These are phyloP conservation scores for Hypoxylon perforatum DNA, from an alignment of 495 filamentous ascomycete species.

Conservation along the genomic window DNA sequence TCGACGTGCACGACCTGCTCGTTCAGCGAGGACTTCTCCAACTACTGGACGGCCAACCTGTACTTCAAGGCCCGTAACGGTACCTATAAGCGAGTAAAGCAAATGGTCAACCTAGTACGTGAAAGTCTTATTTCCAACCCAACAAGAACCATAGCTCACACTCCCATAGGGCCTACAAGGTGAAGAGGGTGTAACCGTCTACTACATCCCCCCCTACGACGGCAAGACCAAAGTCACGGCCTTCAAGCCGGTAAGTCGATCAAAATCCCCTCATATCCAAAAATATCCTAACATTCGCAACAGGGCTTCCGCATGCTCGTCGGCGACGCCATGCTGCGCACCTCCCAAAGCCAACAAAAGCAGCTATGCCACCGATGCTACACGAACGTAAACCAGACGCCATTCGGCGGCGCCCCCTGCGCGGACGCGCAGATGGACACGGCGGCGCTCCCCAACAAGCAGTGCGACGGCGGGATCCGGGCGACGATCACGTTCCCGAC, in stretches of 20 bases:
- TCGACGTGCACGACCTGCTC: conserved; percentile 52
- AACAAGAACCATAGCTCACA: conserved; percentile 30
- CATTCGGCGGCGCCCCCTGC: conserved; percentile 63
- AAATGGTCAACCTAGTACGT: conserved; percentile 43
- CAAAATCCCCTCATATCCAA: not conserved
- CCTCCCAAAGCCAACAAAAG: conserved; percentile 40
- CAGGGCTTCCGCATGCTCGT: conserved; percentile 58
- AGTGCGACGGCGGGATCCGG: conserved; percentile 58
- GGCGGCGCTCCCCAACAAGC: conserved; percentile 51
- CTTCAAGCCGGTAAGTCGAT: conserved; percentile 52
- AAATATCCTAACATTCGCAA: conserved; percentile 14
- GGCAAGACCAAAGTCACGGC: conserved; percentile 55
- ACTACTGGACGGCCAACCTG: conserved; percentile 54
- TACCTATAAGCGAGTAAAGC: conserved; percentile 54
- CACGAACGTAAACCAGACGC: conserved; percentile 51
- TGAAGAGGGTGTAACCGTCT: conserved; percentile 56
- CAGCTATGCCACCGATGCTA: conserved; percentile 45
- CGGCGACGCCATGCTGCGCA: conserved; percentile 44
- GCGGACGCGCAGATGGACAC: conserved; percentile 55
- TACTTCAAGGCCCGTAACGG: conserved; percentile 54
- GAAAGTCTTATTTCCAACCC: conserved; percentile 10
- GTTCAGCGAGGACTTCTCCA: conserved; percentile 52
- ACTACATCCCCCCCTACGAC: conserved; percentile 55
- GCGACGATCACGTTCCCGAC: conserved; percentile 62
- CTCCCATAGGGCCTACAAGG: conserved; percentile 50